These are phyloP conservation scores for Phaeodactylum tricornutum DNA, from an alignment of 108 stramenopile genomes.

Conservation along the genomic window DNA sequence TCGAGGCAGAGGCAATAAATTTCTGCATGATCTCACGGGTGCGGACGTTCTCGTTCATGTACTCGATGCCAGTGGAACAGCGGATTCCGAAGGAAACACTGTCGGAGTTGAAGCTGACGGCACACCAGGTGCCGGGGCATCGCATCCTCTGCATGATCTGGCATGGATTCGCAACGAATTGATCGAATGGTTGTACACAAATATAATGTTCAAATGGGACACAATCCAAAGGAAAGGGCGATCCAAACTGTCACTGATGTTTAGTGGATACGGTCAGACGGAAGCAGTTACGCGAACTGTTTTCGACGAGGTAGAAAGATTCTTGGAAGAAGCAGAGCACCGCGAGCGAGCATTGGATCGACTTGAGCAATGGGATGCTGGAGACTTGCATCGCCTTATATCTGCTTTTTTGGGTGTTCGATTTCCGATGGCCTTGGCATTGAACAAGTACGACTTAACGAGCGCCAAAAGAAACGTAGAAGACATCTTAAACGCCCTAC, in stretches of 20 bases:
- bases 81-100: slow-evolving; percentile 8
- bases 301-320: slow-evolving; percentile 51
- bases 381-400: slow-evolving; percentile 72
- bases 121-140: slow-evolving; percentile 1
- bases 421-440: slow-evolving; percentile 81
- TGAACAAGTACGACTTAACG: slow-evolving; percentile 79
- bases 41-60: slow-evolving; percentile 85
- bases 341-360: slow-evolving; percentile 43
- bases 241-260: slow-evolving; percentile 50
- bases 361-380: slow-evolving; percentile 57
- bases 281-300: slow-evolving; percentile 36
- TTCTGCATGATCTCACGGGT: slow-evolving; percentile 84
- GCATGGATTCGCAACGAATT: slow-evolving; percentile 78
- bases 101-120: slow-evolving; percentile 13
- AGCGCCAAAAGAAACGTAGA: slow-evolving; percentile 29
- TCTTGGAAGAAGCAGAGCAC: slow-evolving; percentile 30
- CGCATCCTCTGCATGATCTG: slow-evolving; percentile 63
- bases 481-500: slow-evolving; percentile 37
- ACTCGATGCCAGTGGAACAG: slow-evolving; percentile 52
- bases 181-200: slow-evolving; percentile 79
- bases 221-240: slow-evolving; percentile 45
- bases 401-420: slow-evolving; percentile 69
- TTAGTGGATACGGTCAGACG: slow-evolving; percentile 81
- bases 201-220: slow-evolving; percentile 77
- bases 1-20: slow-evolving; percentile 75